These are phyloP conservation scores for Xylariales sp. DNA, from an alignment of 2,329 filamentous ascomycete genomes.

Conservation along the genomic window DNA sequence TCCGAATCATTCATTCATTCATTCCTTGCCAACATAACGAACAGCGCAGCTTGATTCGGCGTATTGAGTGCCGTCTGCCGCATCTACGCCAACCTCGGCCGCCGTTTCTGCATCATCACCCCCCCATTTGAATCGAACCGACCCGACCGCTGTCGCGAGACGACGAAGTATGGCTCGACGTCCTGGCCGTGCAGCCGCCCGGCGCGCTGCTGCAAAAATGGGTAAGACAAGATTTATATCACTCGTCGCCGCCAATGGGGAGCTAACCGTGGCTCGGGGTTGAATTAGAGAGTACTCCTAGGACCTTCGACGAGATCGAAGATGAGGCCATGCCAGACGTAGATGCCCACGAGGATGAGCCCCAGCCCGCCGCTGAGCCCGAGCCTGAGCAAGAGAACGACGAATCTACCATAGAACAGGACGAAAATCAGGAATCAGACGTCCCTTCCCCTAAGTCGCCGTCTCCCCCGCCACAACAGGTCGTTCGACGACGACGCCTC, in stretches of 20 bases:
- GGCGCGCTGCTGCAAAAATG: conserved; percentile 54
- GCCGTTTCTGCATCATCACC: neutral
- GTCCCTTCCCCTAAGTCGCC: conserved; percentile 61
- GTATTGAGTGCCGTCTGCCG: too few relatives aligned
- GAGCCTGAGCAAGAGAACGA: conserved; percentile 57
- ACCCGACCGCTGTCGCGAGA: neutral
- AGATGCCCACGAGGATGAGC: conserved; percentile 50
- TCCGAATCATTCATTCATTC: too few relatives aligned
- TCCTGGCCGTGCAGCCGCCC: conserved; percentile 58
- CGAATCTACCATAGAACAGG: conserved; percentile 51
- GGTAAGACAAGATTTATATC: neutral
- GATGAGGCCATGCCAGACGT: conserved; percentile 65
- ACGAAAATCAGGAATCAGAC: conserved; percentile 51
- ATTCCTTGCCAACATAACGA: too few relatives aligned
- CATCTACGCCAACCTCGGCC: too few relatives aligned
- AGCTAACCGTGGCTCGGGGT: conserved; percentile 11
- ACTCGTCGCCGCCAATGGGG: neutral
- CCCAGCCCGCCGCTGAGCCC: conserved; percentile 36
- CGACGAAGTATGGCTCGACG: conserved; percentile 50
- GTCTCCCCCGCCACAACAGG: conserved; percentile 67
- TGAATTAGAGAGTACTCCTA: conserved; percentile 60
- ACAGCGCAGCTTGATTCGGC: too few relatives aligned
- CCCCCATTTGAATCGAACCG: neutral
- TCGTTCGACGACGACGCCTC: conserved; percentile 80
- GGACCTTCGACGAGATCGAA: conserved; percentile 61